These are phyloP conservation scores for Trypanosoma theileri DNA, from an alignment of 208 protist species.

Conservation along the genomic window DNA sequence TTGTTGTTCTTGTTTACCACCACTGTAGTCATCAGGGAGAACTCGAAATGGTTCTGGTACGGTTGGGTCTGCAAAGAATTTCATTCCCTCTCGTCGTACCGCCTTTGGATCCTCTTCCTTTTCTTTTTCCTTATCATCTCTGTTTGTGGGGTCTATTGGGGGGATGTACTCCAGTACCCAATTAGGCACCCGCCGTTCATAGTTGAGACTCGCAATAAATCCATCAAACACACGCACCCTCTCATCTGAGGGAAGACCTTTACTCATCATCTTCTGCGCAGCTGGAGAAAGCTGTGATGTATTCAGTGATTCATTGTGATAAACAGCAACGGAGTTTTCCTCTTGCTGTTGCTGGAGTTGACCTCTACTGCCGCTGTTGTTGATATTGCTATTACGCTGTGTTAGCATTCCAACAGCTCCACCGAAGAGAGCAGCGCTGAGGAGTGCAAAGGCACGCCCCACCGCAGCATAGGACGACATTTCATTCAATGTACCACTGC, in stretches of 20 bases:
- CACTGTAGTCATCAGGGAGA: constrained; percentile 46
- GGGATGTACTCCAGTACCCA: constrained; percentile 78
- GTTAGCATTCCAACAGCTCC: constrained; percentile 7
- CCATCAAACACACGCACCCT: constrained; percentile 69
- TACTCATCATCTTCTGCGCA: constrained; percentile 8
- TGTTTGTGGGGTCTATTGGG: not conserved
- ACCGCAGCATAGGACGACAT: constrained; percentile 3
- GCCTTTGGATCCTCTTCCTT: constrained; percentile 10
- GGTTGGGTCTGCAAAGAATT: constrained; percentile 69
- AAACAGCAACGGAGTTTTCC: no score
- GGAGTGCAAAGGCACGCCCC: constrained; percentile 16
- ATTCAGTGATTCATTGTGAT: no score
- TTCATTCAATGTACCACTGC: no score
- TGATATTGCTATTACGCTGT: not conserved
- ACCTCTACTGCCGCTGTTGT: not conserved
- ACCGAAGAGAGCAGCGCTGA: constrained; percentile 12
- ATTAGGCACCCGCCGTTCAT: constrained; percentile 75
- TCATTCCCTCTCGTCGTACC: constrained; percentile 38
- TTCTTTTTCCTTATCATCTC: constrained; percentile 11
- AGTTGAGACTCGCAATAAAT: constrained; percentile 79
- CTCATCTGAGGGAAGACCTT: constrained; percentile 52
- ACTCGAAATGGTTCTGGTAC: constrained; percentile 71
- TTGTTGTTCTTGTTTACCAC: constrained; percentile 3
- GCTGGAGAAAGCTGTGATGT: not conserved
- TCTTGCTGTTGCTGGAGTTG: not conserved